phyloP scores from a whole-genome alignment of 2,329 filamentous ascomycete genomes.

The Hymenotorrendiella dingleyae region DNA sequence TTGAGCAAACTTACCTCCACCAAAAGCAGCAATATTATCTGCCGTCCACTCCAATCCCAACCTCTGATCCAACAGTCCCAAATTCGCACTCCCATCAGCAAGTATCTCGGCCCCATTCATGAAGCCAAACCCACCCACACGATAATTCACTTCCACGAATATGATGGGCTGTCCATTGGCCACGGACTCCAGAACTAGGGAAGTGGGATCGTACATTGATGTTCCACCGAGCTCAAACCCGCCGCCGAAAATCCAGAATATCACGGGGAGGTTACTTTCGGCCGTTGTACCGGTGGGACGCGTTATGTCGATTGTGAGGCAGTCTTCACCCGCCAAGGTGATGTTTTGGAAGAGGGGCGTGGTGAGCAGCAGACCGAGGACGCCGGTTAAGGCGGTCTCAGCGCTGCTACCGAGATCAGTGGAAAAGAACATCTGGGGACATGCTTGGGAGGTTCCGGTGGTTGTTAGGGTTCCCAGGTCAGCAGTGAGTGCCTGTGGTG shows the following conservation, averaged over 20 bases:
- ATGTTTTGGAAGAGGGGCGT: conserved; percentile 51
- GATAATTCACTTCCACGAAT: conserved; percentile 74
- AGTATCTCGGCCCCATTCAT: conserved; percentile 63
- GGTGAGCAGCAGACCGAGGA: conserved; percentile 46
- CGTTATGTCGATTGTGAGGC: conserved; percentile 54
- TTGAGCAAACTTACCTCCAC: conserved; percentile 55
- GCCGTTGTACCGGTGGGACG: conserved; percentile 51
- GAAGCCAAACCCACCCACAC: conserved; percentile 69
- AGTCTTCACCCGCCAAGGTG: conserved; percentile 55
- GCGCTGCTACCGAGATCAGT: conserved; percentile 37
- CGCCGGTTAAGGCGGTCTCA: conserved; percentile 33
- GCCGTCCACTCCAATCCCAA: conserved; percentile 70
- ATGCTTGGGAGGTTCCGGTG: conserved; percentile 52
- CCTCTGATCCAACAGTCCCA: conserved; percentile 68
- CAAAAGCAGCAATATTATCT: conserved; percentile 71
- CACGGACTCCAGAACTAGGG: conserved; percentile 41
- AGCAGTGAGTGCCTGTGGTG: conserved; percentile 55
- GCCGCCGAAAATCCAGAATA: conserved; percentile 68
- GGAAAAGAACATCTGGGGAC: conserved; percentile 66
- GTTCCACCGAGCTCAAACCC: conserved; percentile 52
- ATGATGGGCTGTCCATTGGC: conserved; percentile 57
- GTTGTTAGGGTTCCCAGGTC: conserved; percentile 56
- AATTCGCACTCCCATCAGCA: conserved; percentile 60
- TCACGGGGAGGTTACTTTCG: conserved; percentile 54
- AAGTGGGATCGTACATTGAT: conserved; percentile 46